Evolutionary conservation across 805 yeast genomes (phyloP).

Genomic region (Yamadazyma tumulicola): DNA sequence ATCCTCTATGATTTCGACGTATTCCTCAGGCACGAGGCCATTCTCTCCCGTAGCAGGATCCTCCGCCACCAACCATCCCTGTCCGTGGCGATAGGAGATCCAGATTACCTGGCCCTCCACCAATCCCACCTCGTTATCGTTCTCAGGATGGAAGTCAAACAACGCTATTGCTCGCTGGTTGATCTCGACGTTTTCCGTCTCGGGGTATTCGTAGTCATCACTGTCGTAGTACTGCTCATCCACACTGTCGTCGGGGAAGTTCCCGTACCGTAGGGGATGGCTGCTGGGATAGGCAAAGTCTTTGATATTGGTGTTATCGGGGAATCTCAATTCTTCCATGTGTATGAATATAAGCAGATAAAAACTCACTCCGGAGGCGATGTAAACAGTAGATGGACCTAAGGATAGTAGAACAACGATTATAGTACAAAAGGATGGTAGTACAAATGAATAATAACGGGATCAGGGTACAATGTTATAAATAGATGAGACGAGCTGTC

Average conservation of each 20-base stretch:
- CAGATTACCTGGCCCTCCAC: conserved; percentile 79
- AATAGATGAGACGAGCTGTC: too few species aligned
- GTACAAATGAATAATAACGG: too few species aligned
- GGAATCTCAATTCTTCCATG: conserved; percentile 6
- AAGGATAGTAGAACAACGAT: too few species aligned
- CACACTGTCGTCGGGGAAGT: conserved; percentile 8
- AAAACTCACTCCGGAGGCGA: too few species aligned
- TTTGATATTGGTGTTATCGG: conserved; percentile 45
- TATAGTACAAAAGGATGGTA: too few species aligned
- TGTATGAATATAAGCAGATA: too few species aligned
- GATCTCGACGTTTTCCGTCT: conserved; percentile 24
- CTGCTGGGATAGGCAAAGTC: conserved; percentile 78
- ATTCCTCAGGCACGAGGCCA: conserved; percentile 94
- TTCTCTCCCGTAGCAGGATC: conserved; percentile 74
- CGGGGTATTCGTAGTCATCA: conserved; percentile 8
- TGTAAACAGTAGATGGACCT: too few species aligned
- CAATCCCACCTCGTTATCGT: conserved; percentile 83
- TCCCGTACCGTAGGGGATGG: conserved; percentile 71
- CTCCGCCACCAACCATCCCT: conserved; percentile 96
- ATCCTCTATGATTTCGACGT: conserved; percentile 53
- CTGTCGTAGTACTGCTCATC: conserved; percentile 7
- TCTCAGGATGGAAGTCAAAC: conserved; percentile 88
- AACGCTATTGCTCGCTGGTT: conserved; percentile 73
- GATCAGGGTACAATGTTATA: too few species aligned
- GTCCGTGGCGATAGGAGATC: conserved; percentile 90